Evolutionary conservation across 2,329 filamentous ascomycete species (phyloP).

Genomic region (Phialocephala sp.): DNA sequence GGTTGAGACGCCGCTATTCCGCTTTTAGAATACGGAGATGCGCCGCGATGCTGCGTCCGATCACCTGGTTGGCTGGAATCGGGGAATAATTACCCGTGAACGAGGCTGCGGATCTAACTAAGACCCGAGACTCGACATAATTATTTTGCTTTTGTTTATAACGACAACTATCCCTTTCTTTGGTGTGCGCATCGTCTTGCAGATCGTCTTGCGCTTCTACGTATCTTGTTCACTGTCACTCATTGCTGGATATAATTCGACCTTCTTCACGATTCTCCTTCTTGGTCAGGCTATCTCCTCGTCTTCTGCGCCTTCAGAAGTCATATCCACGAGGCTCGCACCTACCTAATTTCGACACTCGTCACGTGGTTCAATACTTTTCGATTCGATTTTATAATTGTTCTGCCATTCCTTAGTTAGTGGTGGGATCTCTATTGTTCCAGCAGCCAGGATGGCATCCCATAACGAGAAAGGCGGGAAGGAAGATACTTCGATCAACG

Average conservation of each 20-base stretch:
- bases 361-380: not conserved
- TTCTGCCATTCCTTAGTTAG: not conserved
- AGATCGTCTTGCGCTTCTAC: not conserved
- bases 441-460: not conserved
- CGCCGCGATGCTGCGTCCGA: not conserved
- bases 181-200: not conserved
- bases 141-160: conserved; percentile 1
- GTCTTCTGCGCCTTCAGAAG: not conserved
- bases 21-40: not conserved
- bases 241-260: not conserved
- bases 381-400: not conserved
- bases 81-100: not conserved
- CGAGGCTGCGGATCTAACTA: not conserved
- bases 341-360: too few relatives aligned
- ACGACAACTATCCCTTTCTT: not conserved
- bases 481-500: not conserved
- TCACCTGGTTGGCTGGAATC: not conserved
- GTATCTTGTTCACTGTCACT: not conserved
- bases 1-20: not conserved
- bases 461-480: not conserved
- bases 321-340: too few relatives aligned
- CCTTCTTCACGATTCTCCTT: not conserved
- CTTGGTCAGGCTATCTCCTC: not conserved
- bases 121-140: not conserved
- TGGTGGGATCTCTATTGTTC: not conserved